Evolutionary conservation across 345 rosid species (phyloP).

Genomic region (Turnera subulata): DNA sequence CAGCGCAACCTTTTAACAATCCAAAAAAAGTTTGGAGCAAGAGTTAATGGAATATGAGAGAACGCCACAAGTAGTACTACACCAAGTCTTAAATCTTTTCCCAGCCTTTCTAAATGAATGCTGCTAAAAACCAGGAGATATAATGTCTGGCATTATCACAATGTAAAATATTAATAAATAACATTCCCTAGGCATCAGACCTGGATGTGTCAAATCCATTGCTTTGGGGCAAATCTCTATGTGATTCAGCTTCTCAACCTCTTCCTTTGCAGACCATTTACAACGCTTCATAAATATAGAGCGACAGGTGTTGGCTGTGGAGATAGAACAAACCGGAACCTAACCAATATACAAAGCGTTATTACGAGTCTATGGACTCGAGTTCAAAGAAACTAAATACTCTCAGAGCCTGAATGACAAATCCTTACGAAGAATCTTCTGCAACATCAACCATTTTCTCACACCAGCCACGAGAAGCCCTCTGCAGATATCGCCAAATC

Average conservation of each 20-base stretch:
- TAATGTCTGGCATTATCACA: background rate
- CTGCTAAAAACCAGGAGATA: background rate
- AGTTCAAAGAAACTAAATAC: background rate
- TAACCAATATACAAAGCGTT: conserved; percentile 28
- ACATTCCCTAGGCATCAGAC: conserved; percentile 29
- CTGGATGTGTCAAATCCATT: conserved; percentile 89
- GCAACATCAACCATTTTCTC: conserved; percentile 83
- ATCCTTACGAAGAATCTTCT: conserved; percentile 67
- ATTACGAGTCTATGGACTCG: conserved; percentile 4
- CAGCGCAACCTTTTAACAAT: background rate
- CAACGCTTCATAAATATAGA: conserved; percentile 79
- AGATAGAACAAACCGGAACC: conserved; percentile 84
- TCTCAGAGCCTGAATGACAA: conserved; percentile 3
- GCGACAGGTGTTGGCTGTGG: conserved; percentile 86
- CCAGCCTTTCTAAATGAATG: background rate
- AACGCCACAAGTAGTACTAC: too few relatives aligned
- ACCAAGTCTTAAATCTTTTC: background rate
- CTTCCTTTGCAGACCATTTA: conserved; percentile 71
- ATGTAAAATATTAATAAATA: background rate
- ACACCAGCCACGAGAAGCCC: conserved; percentile 84
- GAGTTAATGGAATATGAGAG: too few relatives aligned
- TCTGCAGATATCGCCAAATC: conserved; percentile 39
- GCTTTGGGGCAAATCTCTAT: conserved; percentile 81
- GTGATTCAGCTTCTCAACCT: conserved; percentile 60
- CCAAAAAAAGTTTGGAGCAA: too few relatives aligned